Percentiles rank a stretch among this genome's conserved stretches.
Conservation (phyloP, 2,329 filamentous ascomycete species). For the Microcyclospora pomicola region DNA sequence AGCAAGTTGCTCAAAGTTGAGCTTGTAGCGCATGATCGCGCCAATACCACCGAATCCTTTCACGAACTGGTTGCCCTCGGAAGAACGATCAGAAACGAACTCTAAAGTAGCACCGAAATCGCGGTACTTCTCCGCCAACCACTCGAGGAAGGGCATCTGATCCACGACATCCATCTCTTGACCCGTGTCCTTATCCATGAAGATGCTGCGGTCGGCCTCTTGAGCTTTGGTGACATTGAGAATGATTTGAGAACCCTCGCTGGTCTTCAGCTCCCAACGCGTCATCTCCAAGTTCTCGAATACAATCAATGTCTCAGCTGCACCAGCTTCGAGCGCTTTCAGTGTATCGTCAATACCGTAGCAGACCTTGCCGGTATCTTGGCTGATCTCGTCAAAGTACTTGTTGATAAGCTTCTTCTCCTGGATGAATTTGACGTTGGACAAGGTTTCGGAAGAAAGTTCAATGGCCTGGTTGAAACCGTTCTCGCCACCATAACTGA, state of each 20-base stretch:
- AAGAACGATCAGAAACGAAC: constrained; percentile 94
- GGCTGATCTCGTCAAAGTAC: constrained; percentile 98
- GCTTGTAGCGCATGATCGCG: constrained; percentile 94
- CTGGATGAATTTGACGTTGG: constrained; percentile 99
- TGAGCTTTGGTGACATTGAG: constrained; percentile 81
- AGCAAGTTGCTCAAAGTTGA: constrained; percentile 98
- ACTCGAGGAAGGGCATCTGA: constrained; percentile 91
- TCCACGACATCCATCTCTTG: constrained; percentile 93
- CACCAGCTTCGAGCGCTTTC: constrained; percentile 90
- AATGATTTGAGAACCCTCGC: constrained; percentile 55
- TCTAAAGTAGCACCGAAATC: constrained; percentile 92
- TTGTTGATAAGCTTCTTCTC: constrained; percentile 99
- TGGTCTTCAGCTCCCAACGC: constrained; percentile 77
- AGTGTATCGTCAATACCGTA: constrained; percentile 97
- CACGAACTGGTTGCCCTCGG: constrained; percentile 98
- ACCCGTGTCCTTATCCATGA: constrained; percentile 90
- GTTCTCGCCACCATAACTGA: constrained; percentile 97
- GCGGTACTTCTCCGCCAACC: constrained; percentile 97
- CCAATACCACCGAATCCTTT: constrained; percentile 99
- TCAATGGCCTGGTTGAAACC: constrained; percentile 99
- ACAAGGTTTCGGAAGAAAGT: constrained; percentile 81
- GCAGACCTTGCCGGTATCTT: constrained; percentile 92
- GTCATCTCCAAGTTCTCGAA: constrained; percentile 95
- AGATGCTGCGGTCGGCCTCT: constrained; percentile 65
- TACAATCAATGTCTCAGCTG: constrained; percentile 85